Conservation (phyloP, 768 basidiomycete genomes). For the Termitomyces sp. region DNA sequence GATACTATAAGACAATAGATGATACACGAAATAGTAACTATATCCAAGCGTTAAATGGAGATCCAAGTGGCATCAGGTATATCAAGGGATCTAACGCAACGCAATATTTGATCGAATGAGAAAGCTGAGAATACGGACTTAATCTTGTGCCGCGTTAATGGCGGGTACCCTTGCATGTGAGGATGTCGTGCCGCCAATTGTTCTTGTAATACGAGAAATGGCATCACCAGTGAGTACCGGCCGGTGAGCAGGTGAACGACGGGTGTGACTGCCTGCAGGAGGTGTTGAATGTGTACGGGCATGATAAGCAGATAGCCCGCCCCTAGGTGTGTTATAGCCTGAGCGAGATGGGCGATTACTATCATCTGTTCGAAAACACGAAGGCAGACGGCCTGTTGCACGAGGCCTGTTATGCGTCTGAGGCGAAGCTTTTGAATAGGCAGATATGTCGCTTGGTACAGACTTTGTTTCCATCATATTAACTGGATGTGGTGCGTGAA, state of each 20-base stretch:
- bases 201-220: constrained; percentile 57
- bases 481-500: constrained; percentile 43
- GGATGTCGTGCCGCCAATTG: constrained; percentile 39
- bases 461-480: constrained; percentile 30
- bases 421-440: constrained; percentile 19
- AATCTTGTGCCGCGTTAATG: constrained; percentile 19
- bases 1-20: constrained; percentile 1
- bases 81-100: background rate
- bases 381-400: constrained; percentile 42
- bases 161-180: constrained; percentile 19
- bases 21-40: constrained; percentile 8
- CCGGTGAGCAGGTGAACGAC: constrained; percentile 38
- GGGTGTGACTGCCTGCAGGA: constrained; percentile 29
- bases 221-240: constrained; percentile 75
- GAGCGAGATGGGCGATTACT: constrained; percentile 32
- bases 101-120: background rate
- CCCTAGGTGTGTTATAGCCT: constrained; percentile 38
- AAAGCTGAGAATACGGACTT: constrained; percentile 7
- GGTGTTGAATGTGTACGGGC: constrained; percentile 66
- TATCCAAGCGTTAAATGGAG: background rate
- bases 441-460: constrained; percentile 30
- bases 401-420: constrained; percentile 49
- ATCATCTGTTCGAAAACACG: constrained; percentile 23
- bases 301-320: constrained; percentile 34
- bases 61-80: background rate